Evolutionary conservation across 164 flowering plant species (phyloP), one percentile per base, ranked within the genome.

Genomic region (Stephania yunnanensis): DNA sequence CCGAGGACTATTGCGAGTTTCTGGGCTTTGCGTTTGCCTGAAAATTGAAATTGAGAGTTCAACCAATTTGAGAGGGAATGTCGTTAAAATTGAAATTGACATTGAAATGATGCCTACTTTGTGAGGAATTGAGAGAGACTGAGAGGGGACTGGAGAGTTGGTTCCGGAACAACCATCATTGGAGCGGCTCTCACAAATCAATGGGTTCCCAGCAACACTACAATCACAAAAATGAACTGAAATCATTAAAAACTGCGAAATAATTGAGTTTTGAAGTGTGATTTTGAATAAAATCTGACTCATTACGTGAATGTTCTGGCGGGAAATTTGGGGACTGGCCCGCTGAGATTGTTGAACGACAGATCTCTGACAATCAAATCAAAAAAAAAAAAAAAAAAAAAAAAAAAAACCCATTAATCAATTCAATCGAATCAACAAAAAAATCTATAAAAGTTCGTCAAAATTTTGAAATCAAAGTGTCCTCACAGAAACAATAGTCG

Each of bases 401-500:
- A 53, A 45, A 76, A 25, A 70, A 65, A 73, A 73, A 73, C 78
- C 78, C 76, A 63, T 44, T 72, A 76, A 70, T 20, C 58, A 19
- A 50, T 67, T 25, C 73, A 10, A 53, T 17, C 11, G 61, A 55
- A 55, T 4, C 42, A 73, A 76, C 69, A 78, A 15, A 58, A 66
- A 70, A 66, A 20, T 44, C 20, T 36, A 9, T 63, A 25, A 25
- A 25, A 25, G 25, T 48, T 30, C 10, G 29, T 31, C 76, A 46
- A 73, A 53, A 70, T 19, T 19, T 64, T 65, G 75, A 78, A 75
- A 55, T 17, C n/a, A 75, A 74, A 67, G 68, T 10, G n/a, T 64
- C 88, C 97, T 94, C 87, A 94, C 98, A 92, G 84, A 91, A 94
- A 91, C 84, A 90, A 82, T 79, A 94, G 98, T 71, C 82, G 84